phyloP scores from a whole-genome alignment of 331 rosid genomes.

The Stylosanthes scabra region DNA sequence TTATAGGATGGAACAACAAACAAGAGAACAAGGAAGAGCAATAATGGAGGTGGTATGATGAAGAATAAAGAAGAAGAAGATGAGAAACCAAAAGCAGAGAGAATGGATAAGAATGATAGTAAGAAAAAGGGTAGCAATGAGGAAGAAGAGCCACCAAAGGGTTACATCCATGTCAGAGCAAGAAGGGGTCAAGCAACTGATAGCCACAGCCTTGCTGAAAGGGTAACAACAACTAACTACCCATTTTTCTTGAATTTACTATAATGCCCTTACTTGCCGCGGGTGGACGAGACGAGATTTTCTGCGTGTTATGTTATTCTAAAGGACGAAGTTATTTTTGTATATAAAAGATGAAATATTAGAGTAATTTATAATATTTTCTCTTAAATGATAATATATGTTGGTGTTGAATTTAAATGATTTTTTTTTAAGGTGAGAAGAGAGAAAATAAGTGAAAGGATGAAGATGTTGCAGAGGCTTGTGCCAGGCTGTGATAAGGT shows the following conservation, averaged over 20 bases:
- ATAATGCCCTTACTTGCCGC: slow-evolving; percentile 19
- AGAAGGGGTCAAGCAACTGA: slow-evolving; percentile 99
- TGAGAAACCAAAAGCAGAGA: slow-evolving; percentile 45
- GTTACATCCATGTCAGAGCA: slow-evolving; percentile 95
- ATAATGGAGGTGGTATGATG: slow-evolving; percentile 31
- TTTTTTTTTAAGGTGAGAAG: slow-evolving; percentile 94
- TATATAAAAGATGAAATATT: too few species aligned
- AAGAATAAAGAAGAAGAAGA: slow-evolving; percentile 37
- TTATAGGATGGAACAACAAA: slow-evolving; percentile 45
- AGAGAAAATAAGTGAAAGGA: slow-evolving; percentile 95
- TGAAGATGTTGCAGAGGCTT: slow-evolving; percentile 86
- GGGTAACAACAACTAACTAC: slow-evolving; percentile 55
- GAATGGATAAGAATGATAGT: slow-evolving; percentile 48
- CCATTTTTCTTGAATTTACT: slow-evolving; percentile 11
- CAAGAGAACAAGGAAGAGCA: slow-evolving; percentile 65
- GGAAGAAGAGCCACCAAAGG: slow-evolving; percentile 69
- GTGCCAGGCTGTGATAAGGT: slow-evolving; percentile 99
- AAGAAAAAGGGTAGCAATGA: slow-evolving; percentile 44
- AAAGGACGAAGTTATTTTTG: too few species aligned
- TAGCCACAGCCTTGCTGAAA: slow-evolving; percentile 99
- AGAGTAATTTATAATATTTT: too few species aligned
- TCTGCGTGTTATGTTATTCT: too few species aligned
- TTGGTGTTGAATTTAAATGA: too few species aligned
- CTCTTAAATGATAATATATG: too few species aligned
- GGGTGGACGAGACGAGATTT: too few species aligned